Evolutionary conservation across 2,329 filamentous ascomycete genomes (phyloP).

Genomic region (Aspergillus spinulosporus): DNA sequence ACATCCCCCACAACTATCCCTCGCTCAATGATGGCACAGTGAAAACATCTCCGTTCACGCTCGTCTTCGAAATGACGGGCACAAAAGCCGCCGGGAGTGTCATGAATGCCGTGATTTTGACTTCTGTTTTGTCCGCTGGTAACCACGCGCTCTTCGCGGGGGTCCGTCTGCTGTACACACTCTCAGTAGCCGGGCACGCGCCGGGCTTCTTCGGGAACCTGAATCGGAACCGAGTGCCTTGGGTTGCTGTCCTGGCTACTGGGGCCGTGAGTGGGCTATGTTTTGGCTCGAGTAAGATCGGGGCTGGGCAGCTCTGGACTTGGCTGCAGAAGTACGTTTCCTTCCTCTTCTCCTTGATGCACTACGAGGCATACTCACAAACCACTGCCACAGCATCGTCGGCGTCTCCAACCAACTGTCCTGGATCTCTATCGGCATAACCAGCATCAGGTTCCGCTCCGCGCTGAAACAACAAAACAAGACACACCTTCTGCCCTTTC

Average conservation of each 20-base stretch:
- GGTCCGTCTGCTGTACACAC: constrained; percentile 57
- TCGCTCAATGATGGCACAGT: constrained; percentile 45
- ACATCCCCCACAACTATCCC: constrained; percentile 58
- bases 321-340: constrained; percentile 63
- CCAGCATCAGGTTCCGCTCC: constrained; percentile 64
- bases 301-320: constrained; percentile 64
- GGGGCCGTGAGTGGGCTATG: constrained; percentile 58
- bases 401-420: constrained; percentile 68
- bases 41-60: constrained; percentile 57
- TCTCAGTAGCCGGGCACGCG: constrained; percentile 58
- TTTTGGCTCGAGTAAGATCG: constrained; percentile 66
- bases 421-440: constrained; percentile 63
- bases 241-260: constrained; percentile 57
- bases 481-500: constrained; percentile 63
- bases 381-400: constrained; percentile 50
- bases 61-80: constrained; percentile 62
- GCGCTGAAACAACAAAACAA: constrained; percentile 60
- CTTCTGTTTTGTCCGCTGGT: constrained; percentile 58
- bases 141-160: constrained; percentile 62
- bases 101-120: constrained; percentile 64
- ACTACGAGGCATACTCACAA: constrained; percentile 9
- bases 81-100: constrained; percentile 57
- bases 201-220: constrained; percentile 55
- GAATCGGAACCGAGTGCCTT: constrained; percentile 54
- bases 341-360: not conserved